A percentile compares a stretch with the other conserved stretches of the same genome.
These are phyloP conservation scores for Chamaenerion angustifolium DNA, from an alignment of 345 rosid genomes.

Conservation along the genomic window DNA sequence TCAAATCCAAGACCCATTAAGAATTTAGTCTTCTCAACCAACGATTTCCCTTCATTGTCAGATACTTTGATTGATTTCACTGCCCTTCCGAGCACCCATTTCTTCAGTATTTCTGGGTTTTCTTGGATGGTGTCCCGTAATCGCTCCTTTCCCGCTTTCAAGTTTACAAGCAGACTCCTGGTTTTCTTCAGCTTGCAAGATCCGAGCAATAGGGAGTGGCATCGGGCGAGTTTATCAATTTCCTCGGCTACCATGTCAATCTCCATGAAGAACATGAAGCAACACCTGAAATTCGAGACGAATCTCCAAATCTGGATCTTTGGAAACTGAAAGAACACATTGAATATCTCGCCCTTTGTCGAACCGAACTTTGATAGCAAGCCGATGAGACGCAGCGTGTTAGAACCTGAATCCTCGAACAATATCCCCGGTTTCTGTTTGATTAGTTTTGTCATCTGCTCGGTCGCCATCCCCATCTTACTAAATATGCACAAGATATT, in stretches of 20 bases:
- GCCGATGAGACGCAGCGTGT: slow-evolving; percentile 24
- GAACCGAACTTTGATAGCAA: slow-evolving; percentile 46
- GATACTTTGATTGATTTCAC: slow-evolving; percentile 19
- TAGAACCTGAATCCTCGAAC: slow-evolving; percentile 39
- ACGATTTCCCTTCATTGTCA: slow-evolving; percentile 10
- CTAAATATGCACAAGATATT: slow-evolving; percentile 28
- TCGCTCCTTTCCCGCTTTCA: slow-evolving; percentile 44
- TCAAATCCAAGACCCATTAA: slow-evolving; percentile 36
- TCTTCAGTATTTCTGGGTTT: slow-evolving; percentile 40
- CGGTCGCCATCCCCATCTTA: slow-evolving; percentile 13
- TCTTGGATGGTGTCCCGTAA: slow-evolving; percentile 34
- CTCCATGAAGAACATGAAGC: slow-evolving; percentile 31
- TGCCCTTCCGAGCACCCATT: slow-evolving; percentile 24
- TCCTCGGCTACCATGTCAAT: slow-evolving; percentile 44
- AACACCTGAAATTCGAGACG: slow-evolving; percentile 38
- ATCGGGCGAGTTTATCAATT: slow-evolving; percentile 28
- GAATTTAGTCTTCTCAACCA: slow-evolving; percentile 34
- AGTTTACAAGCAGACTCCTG: slow-evolving; percentile 20
- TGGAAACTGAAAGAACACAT: slow-evolving; percentile 39
- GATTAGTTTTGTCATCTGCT: slow-evolving; percentile 30
- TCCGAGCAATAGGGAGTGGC: slow-evolving; percentile 39
- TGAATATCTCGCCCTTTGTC: slow-evolving; percentile 23
- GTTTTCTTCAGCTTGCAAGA: slow-evolving; percentile 38
- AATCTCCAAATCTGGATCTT: slow-evolving; percentile 26
- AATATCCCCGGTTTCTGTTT: slow-evolving; percentile 38